Base-by-base conservation (phyloP, 371 early-diverging fungal species). In the Mucor mucedo region DNA sequence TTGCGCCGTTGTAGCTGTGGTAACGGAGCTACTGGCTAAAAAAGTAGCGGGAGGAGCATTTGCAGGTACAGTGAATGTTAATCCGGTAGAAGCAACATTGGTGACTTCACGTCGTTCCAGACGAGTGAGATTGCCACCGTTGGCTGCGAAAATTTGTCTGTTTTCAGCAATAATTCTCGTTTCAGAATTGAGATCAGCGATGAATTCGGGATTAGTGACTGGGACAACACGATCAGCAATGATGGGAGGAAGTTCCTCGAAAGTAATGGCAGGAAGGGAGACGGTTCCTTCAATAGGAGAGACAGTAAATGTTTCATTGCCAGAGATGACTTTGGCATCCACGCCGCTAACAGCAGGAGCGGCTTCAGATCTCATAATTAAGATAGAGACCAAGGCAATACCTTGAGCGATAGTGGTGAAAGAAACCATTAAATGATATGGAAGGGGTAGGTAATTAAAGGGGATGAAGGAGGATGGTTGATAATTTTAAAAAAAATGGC, bases 321-420 rank as follows among this genome's bases (percentile, higher is more conserved):
- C 8, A 35, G 35, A 8, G 8, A 35, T 35, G 8, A 35, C 35
- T 4, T 8, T 35, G 8, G 35, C 35, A 35, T 35, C 35, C 35
- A 14, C 7, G 29, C 49, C 42, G 13, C 28, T 28, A 21, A 44
- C 16, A 40, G 47, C 33, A 32, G 67, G 58, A 52, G 62, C 67
- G 52, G 62, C 66, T 16, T 49, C 39, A 13, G 64, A 52, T 9
- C 50, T 44, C 8, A 57, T 10, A 45, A 64, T 56, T 40, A 66
- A 42, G 32, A 55, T 57, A n/a, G 66, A 61, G 11, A 60, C 56
- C 2, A 66, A 52, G 7, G 56, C 44, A 5, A 62, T 44, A 13
- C 67, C 57, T 52, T 62, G 56, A 45, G 62, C 57, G 50, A 66
- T 62, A 6, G 65, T 45, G 53, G 38, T 58, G 45, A 65, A 65